Evolutionary conservation across 2,329 filamentous ascomycete genomes (phyloP).

Genomic region (Xylaria sp.): DNA sequence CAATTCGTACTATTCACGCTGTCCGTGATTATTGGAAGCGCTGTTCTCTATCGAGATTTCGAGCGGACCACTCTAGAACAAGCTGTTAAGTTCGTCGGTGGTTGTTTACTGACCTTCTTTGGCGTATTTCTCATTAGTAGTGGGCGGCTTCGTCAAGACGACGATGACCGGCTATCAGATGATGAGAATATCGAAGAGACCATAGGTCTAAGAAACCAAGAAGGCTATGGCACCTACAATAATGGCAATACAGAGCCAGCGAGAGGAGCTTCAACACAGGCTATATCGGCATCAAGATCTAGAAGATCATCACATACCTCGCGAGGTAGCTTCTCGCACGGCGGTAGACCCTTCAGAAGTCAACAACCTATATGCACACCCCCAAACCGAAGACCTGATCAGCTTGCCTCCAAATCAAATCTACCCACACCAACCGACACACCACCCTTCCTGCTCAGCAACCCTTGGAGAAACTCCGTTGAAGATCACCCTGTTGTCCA

Average conservation of each 20-base stretch:
- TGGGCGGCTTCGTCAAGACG: constrained; percentile 69
- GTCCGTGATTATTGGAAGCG: constrained; percentile 93
- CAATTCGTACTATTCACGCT: constrained; percentile 98
- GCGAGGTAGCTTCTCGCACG: constrained; percentile 56
- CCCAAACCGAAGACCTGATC: constrained; percentile 49
- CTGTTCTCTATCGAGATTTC: constrained; percentile 93
- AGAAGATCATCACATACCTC: constrained; percentile 62
- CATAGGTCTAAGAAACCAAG: constrained; percentile 65
- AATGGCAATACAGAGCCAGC: constrained; percentile 37
- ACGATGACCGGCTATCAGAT: constrained; percentile 68
- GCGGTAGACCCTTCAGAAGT: constrained; percentile 50
- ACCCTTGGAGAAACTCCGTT: constrained; percentile 56
- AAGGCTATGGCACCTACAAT: constrained; percentile 52
- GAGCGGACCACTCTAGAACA: constrained; percentile 80
- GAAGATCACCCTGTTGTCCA: constrained; percentile 44
- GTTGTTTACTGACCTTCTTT: constrained; percentile 91
- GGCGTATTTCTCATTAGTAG: constrained; percentile 98
- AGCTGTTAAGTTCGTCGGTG: constrained; percentile 85
- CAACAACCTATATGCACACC: constrained; percentile 52
- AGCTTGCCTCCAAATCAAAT: constrained; percentile 46
- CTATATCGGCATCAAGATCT: constrained; percentile 48
- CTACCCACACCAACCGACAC: constrained; percentile 50
- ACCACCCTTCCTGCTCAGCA: constrained; percentile 53
- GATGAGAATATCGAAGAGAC: constrained; percentile 71
- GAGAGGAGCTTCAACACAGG: constrained; percentile 15